phyloP scores from a whole-genome alignment of 805 yeast genomes.

The Candida alai region DNA sequence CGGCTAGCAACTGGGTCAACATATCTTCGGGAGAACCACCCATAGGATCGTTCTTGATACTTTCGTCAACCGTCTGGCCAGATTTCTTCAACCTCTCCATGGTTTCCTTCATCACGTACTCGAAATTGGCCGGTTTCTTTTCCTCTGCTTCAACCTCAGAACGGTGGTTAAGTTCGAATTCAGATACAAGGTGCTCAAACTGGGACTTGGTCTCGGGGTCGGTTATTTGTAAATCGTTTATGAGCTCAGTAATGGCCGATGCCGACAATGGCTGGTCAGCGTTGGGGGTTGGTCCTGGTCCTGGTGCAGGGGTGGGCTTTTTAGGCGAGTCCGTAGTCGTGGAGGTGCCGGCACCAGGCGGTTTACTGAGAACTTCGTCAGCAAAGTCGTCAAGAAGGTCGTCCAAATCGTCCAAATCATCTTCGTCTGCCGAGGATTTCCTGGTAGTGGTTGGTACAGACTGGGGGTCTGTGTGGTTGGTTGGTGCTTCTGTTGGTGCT shows the following conservation, averaged over 20 bases:
- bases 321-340: constrained; percentile 9
- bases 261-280: constrained; percentile 21
- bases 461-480: too few relatives aligned
- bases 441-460: too few relatives aligned
- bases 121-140: constrained; percentile 45
- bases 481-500: too few relatives aligned
- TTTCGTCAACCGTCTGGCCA: constrained; percentile 66
- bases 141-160: constrained; percentile 26
- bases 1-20: constrained; percentile 57
- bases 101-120: constrained; percentile 75
- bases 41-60: constrained; percentile 43
- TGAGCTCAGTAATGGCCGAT: constrained; percentile 37
- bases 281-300: constrained; percentile 3
- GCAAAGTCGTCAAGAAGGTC: constrained; percentile 84
- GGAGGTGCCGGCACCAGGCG: constrained; percentile 43
- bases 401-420: constrained; percentile 72
- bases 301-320: neutral
- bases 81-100: constrained; percentile 74
- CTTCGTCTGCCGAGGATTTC: constrained; percentile 19
- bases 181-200: constrained; percentile 46
- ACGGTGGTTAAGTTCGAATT: constrained; percentile 33
- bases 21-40: constrained; percentile 47
- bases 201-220: constrained; percentile 52
- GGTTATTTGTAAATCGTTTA: constrained; percentile 45
- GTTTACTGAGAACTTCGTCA: constrained; percentile 59